A percentile compares a stretch with the other conserved stretches of the same genome.
Conservation (phyloP, 2,329 filamentous ascomycete genomes). For the Aspergillus brunneoviolaceus region DNA sequence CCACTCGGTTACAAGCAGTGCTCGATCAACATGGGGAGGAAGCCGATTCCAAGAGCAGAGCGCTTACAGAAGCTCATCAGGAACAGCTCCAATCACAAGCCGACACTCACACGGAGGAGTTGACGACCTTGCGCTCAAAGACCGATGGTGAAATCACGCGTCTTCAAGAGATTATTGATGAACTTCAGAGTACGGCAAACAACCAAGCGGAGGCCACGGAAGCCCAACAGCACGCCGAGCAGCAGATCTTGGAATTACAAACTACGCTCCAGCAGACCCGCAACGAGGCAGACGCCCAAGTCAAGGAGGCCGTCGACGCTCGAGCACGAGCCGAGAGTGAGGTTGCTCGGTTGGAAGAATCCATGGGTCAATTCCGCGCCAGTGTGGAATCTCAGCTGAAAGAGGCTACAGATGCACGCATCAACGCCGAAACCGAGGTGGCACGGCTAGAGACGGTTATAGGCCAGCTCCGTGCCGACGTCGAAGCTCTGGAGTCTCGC, state of each 20-base stretch:
- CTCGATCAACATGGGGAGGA: constrained; percentile 45
- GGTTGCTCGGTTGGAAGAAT: constrained; percentile 18
- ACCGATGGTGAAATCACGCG: constrained; percentile 28
- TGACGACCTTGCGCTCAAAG: constrained; percentile 18
- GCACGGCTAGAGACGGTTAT: constrained; percentile 25
- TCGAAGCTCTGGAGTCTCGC: constrained; percentile 33
- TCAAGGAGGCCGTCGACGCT: constrained; percentile 21
- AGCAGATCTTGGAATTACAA: constrained; percentile 30
- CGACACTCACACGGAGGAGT: constrained; percentile 18
- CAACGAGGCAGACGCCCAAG: constrained; percentile 20
- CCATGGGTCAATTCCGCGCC: constrained; percentile 30
- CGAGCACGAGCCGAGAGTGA: constrained; percentile 18
- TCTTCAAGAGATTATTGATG: constrained; percentile 31
- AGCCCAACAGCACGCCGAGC: constrained; percentile 29
- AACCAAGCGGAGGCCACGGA: constrained; percentile 20
- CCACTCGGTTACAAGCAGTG: constrained; percentile 44
- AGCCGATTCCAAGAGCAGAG: constrained; percentile 21
- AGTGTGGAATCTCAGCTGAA: constrained; percentile 16
- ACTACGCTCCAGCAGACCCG: constrained; percentile 25
- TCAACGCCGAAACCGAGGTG: constrained; percentile 23
- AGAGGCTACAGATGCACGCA: constrained; percentile 22
- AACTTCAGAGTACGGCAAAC: constrained; percentile 31
- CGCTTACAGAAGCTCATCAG: constrained; percentile 16
- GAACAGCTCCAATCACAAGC: constrained; percentile 18
- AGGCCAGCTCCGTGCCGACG: constrained; percentile 33